Evolutionary conservation across 345 rosid genomes (phyloP).

Genomic region (Firmiana major): DNA sequence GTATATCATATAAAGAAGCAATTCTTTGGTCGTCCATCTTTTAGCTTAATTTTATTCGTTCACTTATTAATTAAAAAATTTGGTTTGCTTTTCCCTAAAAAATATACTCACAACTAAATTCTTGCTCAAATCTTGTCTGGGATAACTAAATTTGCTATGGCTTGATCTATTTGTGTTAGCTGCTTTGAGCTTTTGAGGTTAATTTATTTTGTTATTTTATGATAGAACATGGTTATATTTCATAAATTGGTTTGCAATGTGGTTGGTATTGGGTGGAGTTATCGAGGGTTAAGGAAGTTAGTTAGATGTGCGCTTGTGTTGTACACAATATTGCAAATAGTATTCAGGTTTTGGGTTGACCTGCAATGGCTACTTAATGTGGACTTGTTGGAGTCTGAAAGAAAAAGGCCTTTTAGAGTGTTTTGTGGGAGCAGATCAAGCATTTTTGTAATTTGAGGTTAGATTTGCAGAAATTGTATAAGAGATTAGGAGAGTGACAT

Average conservation of each 20-base stretch:
- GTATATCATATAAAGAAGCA: background rate
- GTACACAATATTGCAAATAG: background rate
- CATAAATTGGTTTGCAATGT: background rate
- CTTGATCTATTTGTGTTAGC: background rate
- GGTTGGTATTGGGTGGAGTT: too few relatives aligned
- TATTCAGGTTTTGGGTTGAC: background rate
- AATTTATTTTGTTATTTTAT: background rate
- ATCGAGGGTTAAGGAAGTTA: background rate
- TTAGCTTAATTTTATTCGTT: background rate
- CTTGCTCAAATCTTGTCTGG: background rate
- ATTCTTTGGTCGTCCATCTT: background rate
- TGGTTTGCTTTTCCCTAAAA: background rate
- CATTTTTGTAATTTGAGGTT: background rate
- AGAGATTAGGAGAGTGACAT: background rate
- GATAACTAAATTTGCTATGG: background rate
- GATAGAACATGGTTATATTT: background rate
- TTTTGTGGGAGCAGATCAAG: background rate
- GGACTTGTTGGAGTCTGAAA: background rate
- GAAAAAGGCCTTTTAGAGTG: background rate
- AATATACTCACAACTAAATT: too few relatives aligned
- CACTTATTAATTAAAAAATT: background rate
- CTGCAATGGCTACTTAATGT: background rate
- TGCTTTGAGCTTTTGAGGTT: background rate
- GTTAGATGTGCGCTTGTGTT: background rate
- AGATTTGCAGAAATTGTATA: background rate